Evolutionary conservation across 164 flowering plant species (phyloP), one percentile per base, ranked within the genome.

Genomic region (Sextonia rubra): DNA sequence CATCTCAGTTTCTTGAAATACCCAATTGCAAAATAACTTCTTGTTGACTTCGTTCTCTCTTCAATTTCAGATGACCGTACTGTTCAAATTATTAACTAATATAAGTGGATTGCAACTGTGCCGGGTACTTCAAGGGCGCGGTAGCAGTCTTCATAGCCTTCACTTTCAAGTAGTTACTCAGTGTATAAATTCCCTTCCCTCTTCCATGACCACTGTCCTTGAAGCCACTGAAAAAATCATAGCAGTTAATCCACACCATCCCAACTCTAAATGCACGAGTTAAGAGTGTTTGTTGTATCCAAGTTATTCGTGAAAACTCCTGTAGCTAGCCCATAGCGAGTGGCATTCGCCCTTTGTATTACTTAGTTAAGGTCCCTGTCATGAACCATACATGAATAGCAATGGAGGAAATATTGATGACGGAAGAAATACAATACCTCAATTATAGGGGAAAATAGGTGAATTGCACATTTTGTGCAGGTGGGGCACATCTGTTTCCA

Each of bases 151-250:
- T 94, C 27, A 94, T 93, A 47, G 99, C 95, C 82, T 94, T 94
- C 73, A 94, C 95, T 80, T 92, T 97, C 80, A 92, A 77, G 76
- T 94, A 94, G 82, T 85, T 92, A 15, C 79, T 62, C 27, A 94
- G 94, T 78, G 95, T 86, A 85, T 94, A 86, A 23, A 91, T 77
- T 0, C 99, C 96, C 82, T 90, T 94, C 72, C 92, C 99, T 78
- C 99, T 81, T 24, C 98, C 97, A 0, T 82, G 82, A n/a, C 99
- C 99, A 68, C 98, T 92, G 97, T 88, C 86, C 83, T 91, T 94
- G 85, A 83, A 94, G n/a, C 98, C 98, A 14, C 98, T 97, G 62
- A 91, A 94, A 0, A 92, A 87, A 72, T 91, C 88, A 49, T 79
- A 94, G 85, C 98, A 94, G 72, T 94, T 94, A 3, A 94, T 71